A percentile compares a stretch with the other conserved stretches of the same genome.
Conservation (phyloP, 306 rosid genomes). For the Abrus precatorius region DNA sequence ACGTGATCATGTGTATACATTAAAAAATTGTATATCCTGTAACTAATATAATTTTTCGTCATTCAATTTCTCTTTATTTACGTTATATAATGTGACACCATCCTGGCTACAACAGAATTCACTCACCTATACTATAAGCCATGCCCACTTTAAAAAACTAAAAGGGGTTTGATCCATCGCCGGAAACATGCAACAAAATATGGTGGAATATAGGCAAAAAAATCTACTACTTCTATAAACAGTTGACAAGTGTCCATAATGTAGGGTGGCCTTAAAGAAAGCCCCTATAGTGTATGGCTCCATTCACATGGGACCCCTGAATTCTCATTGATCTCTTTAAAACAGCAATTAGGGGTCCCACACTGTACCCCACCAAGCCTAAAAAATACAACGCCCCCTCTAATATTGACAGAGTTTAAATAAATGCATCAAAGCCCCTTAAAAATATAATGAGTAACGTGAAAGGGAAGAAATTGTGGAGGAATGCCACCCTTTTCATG, state of each 20-base stretch:
- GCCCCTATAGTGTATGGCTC: conserved; percentile 26
- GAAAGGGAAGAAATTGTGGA: conserved; percentile 31
- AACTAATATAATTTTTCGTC: too few species aligned
- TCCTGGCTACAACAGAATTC: not conserved
- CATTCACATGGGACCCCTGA: conserved; percentile 74
- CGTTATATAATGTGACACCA: not conserved
- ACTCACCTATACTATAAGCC: conserved; percentile 39
- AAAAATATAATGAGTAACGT: not conserved
- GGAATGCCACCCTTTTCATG: conserved; percentile 32
- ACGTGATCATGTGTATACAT: too few species aligned
- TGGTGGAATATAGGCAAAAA: conserved; percentile 44
- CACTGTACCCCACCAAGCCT: conserved; percentile 33
- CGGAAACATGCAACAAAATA: conserved; percentile 55
- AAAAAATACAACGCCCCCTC: conserved; percentile 2
- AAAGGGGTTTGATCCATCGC: conserved; percentile 24
- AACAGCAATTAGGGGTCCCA: conserved; percentile 46
- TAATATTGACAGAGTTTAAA: conserved; percentile 35
- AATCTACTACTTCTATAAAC: conserved; percentile 22
- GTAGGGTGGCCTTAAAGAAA: conserved; percentile 10
- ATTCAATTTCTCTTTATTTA: not conserved
- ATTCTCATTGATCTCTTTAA: conserved; percentile 41
- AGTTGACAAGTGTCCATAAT: conserved; percentile 5
- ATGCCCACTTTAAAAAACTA: conserved; percentile 26
- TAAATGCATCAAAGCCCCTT: conserved; percentile 38
- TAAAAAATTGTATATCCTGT: too few species aligned